These are phyloP conservation scores for Eucalyptus rudis DNA, from an alignment of 345 rosid genomes.

Conservation along the genomic window DNA sequence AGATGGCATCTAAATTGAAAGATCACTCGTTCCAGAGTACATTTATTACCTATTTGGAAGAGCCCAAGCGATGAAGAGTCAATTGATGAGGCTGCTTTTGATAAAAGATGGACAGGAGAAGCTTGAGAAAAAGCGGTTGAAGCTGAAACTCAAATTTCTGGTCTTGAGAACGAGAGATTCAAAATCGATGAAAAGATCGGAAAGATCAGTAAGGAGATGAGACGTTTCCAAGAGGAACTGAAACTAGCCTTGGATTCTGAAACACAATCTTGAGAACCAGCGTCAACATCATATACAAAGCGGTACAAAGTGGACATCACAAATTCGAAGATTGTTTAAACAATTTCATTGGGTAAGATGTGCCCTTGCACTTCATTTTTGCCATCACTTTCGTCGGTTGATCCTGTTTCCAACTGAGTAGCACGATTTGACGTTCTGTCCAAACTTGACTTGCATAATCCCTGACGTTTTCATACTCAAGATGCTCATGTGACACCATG, in stretches of 20 bases:
- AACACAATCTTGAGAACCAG: background rate
- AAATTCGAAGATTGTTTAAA: background rate
- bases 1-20: constrained; percentile 2
- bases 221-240: background rate
- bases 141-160: background rate
- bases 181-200: background rate
- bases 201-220: background rate
- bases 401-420: background rate
- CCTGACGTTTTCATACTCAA: background rate
- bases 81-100: background rate
- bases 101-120: constrained; percentile 1
- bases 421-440: background rate
- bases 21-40: background rate
- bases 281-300: background rate
- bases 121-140: background rate
- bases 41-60: background rate
- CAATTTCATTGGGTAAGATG: background rate
- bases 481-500: background rate
- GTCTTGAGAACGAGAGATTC: background rate
- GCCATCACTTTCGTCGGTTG: background rate
- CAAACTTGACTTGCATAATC: background rate
- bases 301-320: background rate
- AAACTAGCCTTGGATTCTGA: background rate
- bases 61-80: background rate
- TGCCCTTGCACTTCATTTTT: background rate